Base-by-base conservation (phyloP, 2,329 filamentous ascomycete genomes). In the Aspergillus neoniger region DNA sequence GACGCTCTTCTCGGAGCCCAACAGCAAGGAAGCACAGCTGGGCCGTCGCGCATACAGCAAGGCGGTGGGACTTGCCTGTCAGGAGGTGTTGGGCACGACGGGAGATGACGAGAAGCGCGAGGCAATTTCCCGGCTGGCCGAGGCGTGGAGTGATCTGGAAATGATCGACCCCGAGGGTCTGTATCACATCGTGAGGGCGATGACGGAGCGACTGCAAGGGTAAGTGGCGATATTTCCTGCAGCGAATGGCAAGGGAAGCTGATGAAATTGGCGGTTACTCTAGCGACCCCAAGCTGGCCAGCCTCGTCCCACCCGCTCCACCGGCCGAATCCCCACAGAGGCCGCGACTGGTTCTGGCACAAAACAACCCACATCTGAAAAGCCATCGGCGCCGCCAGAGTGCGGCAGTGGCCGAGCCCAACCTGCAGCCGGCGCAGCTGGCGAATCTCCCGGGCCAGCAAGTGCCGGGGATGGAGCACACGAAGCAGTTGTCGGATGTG, bases 151-250 rank as follows among this genome's bases (percentile, higher is more conserved):
- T 4, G 85, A 88, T 12, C 83, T 99, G 32, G 91, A 98, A 74
- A 87, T 91, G 48, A 83, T 94, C 30, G 94, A 99, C 70, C 94
- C 94, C 0, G 94, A 97, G 73, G 93, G 93, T 17, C 87, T 93
- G 43, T 95, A 94, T 69, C 88, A 96, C 66, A 83, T 99, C 15
- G 83, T 99, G 71, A 90, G 88, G 70, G 85, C 86, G 59, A 85
- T 96, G 65, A 83, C 96, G 62, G 84, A 91, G n/a, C 86, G 86
- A 59, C 83, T 96, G 50, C 85, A 89, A 61, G 70, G 70, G 70
- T 77, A 67, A 68, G 75, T 47, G 25, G 14, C 12, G 14, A 38
- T 15, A 3, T 8, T 8, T 25, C 30, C 14, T 44, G 38, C 17
- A 15, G 14, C 25, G 47, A n/a, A 30, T 55, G 53, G 39, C 30